phyloP scores from a whole-genome alignment of 495 filamentous ascomycete genomes.

The Aspergillus kassunensis region DNA sequence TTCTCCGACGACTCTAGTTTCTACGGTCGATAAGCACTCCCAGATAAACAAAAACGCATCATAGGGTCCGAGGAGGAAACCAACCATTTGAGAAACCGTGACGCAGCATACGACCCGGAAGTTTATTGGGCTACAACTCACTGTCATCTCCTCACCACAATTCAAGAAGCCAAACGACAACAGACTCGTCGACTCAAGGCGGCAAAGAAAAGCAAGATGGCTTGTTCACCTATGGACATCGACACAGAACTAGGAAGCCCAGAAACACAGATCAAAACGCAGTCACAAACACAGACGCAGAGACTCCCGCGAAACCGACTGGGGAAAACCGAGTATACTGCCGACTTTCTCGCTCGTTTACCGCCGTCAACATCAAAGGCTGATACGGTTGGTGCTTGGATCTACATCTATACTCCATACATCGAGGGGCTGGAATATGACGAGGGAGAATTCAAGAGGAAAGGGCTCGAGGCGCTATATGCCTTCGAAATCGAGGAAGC shows the following conservation, averaged over 20 bases:
- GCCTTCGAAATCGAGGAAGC: neutral
- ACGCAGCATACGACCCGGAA: conserved; percentile 39
- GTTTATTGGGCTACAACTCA: conserved; percentile 43
- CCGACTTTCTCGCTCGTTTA: conserved; percentile 60
- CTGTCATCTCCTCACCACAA: conserved; percentile 28
- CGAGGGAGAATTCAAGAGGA: conserved; percentile 11
- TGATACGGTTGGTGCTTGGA: conserved; percentile 52
- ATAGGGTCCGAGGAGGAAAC: conserved; percentile 52
- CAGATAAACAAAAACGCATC: neutral
- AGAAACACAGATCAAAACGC: too few species aligned
- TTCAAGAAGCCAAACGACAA: conserved; percentile 20
- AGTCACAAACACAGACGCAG: neutral
- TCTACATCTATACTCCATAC: conserved; percentile 57
- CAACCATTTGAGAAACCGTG: conserved; percentile 30
- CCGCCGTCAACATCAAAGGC: conserved; percentile 55
- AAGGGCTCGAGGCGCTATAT: neutral
- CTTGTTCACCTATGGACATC: conserved; percentile 7
- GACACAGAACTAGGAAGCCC: too few species aligned
- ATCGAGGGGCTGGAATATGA: conserved; percentile 16
- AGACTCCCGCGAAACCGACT: conserved; percentile 31
- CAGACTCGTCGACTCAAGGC: neutral
- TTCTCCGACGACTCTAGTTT: conserved; percentile 71
- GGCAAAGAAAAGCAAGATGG: neutral
- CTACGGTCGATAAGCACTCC: conserved; percentile 47
- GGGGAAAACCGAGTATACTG: conserved; percentile 53